Base-by-base conservation (phyloP, 306 rosid species). In the Boehmeria nivea region DNA sequence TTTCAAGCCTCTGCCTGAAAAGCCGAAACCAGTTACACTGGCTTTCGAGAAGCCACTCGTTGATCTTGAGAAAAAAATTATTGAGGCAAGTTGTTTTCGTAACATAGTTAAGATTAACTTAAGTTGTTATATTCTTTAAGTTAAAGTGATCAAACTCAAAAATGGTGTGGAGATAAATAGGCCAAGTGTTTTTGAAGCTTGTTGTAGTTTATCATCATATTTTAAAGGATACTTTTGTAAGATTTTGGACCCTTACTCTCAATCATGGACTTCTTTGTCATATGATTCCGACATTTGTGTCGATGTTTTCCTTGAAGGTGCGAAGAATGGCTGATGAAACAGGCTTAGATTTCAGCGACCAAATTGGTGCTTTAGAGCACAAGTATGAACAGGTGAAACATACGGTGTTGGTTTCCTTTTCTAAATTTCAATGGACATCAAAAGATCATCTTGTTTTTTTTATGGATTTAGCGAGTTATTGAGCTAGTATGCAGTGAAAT, bases 291-390 rank as follows among this genome's bases (percentile, higher is more conserved):
- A 57, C n/a, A n/a, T 42, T 66, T 65, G 49, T 5, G 40, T 44
- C 46, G 16, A 40, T 31, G n/a, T 54, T 4, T 49, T 6, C 47
- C 72, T 51, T 50, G 59, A 66, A 87, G 98, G 82, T 91, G 64
- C 80, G 81, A 75, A 82, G 80, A 74, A 80, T 84, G 96, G 98
- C 96, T 0, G 49, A 69, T 9, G 94, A 87, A 71, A 84, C 95
- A 49, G 96, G 94, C 26, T 54, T 91, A 78, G 98, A 91, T 76
- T 91, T 91, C 76, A 75, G 77, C 51, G 89, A 84, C 76, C 95
- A 91, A 73, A 91, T 91, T 75, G 25, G 33, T 52, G 63, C 65
- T 0, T 75, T 91, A 68, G 98, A 91, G 80, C 46, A 53, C 12
- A 87, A 91, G 60, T 84, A 91, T 58, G 74, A 72, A 0, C 88